Percentiles rank a stretch among this genome's conserved stretches.
Conservation (phyloP, 179 eudicot genomes). For the Beta macrorhiza region DNA sequence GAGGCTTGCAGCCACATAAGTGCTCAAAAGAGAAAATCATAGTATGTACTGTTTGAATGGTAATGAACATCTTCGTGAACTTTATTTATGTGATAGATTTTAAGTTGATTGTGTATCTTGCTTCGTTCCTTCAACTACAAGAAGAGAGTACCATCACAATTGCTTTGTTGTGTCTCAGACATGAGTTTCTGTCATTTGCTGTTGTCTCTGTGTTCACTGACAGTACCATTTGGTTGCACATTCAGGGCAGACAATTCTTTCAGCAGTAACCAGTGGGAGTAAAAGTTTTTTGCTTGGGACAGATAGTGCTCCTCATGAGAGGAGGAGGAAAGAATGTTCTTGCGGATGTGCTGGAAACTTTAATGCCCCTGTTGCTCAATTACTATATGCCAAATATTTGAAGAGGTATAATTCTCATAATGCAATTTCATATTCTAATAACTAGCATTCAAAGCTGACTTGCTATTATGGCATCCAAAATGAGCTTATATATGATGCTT, state of each 20-base stretch:
- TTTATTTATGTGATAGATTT: not conserved
- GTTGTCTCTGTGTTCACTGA: not conserved
- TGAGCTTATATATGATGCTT: too few species aligned
- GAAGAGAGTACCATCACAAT: not conserved
- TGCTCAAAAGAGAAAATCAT: slow-evolving; percentile 88
- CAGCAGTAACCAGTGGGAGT: slow-evolving; percentile 92
- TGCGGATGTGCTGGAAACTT: slow-evolving; percentile 98
- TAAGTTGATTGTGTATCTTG: not conserved
- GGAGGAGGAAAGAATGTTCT: slow-evolving; percentile 61
- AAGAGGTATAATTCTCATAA: slow-evolving; percentile 54
- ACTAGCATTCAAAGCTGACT: not conserved
- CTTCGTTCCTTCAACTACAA: not conserved
- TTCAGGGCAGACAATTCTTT: slow-evolving; percentile 72
- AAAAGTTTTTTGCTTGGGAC: slow-evolving; percentile 88
- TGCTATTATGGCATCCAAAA: not conserved
- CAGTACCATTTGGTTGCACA: slow-evolving; percentile 6
- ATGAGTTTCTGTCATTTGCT: not conserved
- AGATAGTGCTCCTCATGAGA: slow-evolving; percentile 97
- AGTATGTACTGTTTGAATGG: slow-evolving; percentile 41
- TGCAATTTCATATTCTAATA: not conserved
- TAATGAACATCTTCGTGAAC: not conserved
- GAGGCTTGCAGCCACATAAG: slow-evolving; percentile 89
- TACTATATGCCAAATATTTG: slow-evolving; percentile 86
- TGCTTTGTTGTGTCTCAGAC: not conserved
- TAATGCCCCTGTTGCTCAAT: slow-evolving; percentile 83